Percentiles rank a stretch among this genome's conserved stretches.
Conservation (phyloP, 1,139 yeast species). For the Geotrichum cucujoidarum region DNA sequence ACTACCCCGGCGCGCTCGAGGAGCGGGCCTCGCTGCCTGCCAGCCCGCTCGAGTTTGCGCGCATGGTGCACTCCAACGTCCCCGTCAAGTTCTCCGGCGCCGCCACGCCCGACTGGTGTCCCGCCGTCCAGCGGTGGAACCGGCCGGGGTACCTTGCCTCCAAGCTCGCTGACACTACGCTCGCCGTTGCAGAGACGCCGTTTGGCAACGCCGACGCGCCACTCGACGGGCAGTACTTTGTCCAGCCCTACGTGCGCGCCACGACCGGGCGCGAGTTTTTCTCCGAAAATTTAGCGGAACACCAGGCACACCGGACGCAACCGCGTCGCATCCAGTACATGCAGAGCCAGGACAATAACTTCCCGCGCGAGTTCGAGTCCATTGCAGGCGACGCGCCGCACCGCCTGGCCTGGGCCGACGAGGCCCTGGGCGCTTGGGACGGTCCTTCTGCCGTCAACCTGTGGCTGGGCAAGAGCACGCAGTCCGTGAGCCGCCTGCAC, state of each 20-base stretch:
- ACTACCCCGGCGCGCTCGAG: conserved; percentile 24
- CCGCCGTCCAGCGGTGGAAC: conserved; percentile 20
- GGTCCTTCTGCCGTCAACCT: conserved; percentile 37
- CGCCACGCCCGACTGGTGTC: conserved; percentile 12
- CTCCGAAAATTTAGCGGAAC: conserved; percentile 15
- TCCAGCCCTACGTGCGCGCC: conserved; percentile 32
- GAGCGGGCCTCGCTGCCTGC: conserved; percentile 14
- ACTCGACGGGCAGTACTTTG: conserved; percentile 30
- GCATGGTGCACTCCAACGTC: conserved; percentile 24
- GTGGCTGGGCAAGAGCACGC: conserved; percentile 37
- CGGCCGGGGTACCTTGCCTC: conserved; percentile 22
- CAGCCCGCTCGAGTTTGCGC: conserved; percentile 20
- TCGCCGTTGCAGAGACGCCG: conserved; percentile 39
- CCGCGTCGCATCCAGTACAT: conserved; percentile 32
- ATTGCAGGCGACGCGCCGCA: conserved; percentile 25
- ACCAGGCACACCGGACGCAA: background rate
- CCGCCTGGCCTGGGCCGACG: conserved; percentile 28
- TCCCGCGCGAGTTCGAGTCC: conserved; percentile 29
- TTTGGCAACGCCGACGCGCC: conserved; percentile 41
- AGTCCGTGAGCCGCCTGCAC: conserved; percentile 39
- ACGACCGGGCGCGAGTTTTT: conserved; percentile 31
- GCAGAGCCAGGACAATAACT: conserved; percentile 39
- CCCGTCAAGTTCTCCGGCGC: conserved; percentile 22
- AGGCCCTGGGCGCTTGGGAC: conserved; percentile 26
- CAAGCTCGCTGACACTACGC: conserved; percentile 20